A percentile compares a stretch with the other conserved stretches of the same genome.
phyloP scores from a whole-genome alignment of 2,329 filamentous ascomycete species.

The Tolypocladium tropicale region DNA sequence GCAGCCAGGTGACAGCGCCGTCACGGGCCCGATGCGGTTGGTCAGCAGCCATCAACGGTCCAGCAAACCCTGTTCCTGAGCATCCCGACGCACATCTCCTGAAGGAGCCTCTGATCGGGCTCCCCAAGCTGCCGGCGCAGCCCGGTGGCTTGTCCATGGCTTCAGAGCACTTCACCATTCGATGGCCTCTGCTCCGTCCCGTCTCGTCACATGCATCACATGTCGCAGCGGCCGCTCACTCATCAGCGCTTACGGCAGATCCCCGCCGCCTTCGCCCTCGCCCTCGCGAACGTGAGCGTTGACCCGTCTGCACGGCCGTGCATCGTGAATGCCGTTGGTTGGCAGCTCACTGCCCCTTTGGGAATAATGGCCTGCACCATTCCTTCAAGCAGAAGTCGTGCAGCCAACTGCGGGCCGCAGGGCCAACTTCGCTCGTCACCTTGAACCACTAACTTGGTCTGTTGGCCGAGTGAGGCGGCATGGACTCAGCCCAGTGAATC shows the following conservation, averaged over 20 bases:
- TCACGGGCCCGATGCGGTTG: not conserved
- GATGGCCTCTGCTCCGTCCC: not conserved
- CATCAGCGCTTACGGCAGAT: not conserved
- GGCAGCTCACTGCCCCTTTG: slow-evolving; percentile 1
- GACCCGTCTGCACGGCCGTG: not conserved
- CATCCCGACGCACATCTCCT: not conserved
- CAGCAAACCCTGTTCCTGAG: not conserved
- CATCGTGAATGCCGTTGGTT: not conserved
- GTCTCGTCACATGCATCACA: not conserved
- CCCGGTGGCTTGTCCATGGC: not conserved
- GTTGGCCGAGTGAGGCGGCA: not conserved
- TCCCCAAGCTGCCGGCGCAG: not conserved
- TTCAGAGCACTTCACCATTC: not conserved
- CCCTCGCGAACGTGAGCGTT: not conserved
- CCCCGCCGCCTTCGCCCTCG: not conserved
- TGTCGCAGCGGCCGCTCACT: not conserved
- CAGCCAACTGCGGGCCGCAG: slow-evolving; percentile 3
- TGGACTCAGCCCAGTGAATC: not conserved
- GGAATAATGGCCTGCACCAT: not conserved
- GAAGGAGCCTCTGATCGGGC: not conserved
- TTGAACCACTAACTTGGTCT: not conserved
- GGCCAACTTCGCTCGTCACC: slow-evolving; percentile 1
- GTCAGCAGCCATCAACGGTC: not conserved
- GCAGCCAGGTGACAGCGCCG: not conserved
- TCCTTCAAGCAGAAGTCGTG: not conserved